Percentiles rank a stretch among this genome's conserved stretches.
Conservation (phyloP, 306 rosid genomes). For the Biancaea sappan region DNA sequence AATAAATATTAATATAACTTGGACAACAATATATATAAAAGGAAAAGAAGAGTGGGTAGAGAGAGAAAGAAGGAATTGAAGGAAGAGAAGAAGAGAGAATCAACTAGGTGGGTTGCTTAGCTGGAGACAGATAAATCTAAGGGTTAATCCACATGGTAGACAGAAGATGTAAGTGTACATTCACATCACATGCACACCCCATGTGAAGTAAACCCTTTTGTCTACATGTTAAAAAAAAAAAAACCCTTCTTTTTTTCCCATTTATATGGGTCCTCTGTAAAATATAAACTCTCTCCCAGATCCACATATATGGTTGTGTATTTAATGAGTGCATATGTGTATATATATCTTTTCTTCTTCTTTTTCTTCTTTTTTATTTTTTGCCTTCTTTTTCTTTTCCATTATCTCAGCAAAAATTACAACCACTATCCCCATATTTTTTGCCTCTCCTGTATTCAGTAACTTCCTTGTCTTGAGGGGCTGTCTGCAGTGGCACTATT, state of each 20-base stretch:
- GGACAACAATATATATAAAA: constrained; percentile 28
- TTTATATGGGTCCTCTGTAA: constrained; percentile 26
- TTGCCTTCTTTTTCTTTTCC: background rate
- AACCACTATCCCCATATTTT: background rate
- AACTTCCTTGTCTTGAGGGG: constrained; percentile 16
- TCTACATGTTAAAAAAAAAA: constrained; percentile 49
- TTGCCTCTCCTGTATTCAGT: background rate
- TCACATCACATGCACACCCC: constrained; percentile 85
- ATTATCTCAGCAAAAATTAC: constrained; percentile 6
- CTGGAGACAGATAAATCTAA: constrained; percentile 82
- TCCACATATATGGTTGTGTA: constrained; percentile 35
- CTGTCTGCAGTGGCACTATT: background rate
- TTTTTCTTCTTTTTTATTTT: background rate
- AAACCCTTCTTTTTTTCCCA: background rate
- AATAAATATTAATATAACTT: too few relatives aligned
- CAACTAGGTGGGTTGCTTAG: constrained; percentile 71
- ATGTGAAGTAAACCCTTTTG: constrained; percentile 80
- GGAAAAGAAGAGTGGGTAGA: constrained; percentile 21
- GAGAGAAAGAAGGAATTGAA: background rate
- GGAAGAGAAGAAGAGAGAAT: constrained; percentile 38
- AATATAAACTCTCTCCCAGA: constrained; percentile 32
- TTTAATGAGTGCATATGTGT: constrained; percentile 23
- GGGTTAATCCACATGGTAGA: constrained; percentile 90
- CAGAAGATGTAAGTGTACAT: constrained; percentile 72
- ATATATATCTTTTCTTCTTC: background rate